Evolutionary conservation across 2,329 filamentous ascomycete genomes (phyloP), one percentile per base, ranked within the genome.

Genomic region (Nothomitra cinnamomea): DNA sequence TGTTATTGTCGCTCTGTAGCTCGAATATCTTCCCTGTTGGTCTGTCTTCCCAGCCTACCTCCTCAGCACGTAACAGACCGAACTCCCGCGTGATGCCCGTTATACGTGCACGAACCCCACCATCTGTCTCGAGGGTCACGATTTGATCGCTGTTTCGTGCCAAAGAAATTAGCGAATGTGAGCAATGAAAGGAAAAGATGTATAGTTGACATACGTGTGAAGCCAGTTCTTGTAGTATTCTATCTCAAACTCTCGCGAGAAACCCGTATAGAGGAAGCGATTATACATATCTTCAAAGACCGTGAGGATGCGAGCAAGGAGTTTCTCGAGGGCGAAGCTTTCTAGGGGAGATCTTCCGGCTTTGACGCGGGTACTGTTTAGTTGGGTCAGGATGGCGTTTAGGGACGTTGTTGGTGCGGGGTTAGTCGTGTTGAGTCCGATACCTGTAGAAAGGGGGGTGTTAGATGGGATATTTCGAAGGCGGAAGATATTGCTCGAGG

Each of bases 1-100:
- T 95, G 63, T 98, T 98, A 65, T 89, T 87, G 66, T 98, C 92
- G 66, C 88, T 95, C 72, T 95, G 89, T 68, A 98, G 68, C 60
- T 83, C 79, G 77, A 85, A 90, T 51, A 83, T 72, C 67, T 77
- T 85, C 0, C 90, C 89, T 0, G 86, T 95, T 1, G 75, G 71
- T 53, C 81, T 72, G 57, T 87, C 87, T 55, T 83, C 77, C 65
- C 73, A 77, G 2, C 81, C 82, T 53, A 94, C 67, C 72, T 96
- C 89, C 66, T 95, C 86, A 0, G 83, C 92, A 58, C 82, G 75
- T 58, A 98, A 64, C 66, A 96, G 71, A 0, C 92, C 92, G 82
- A 87, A 95, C 65, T 96, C 87, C n/a, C 76, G 71, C 3, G 88
- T 94, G 58, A 98, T 92, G 0, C 92, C 92, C 62, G 86, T 77